phyloP scores from a whole-genome alignment of 1,284 basidiomycete genomes.

The Amylostereum chailletii region DNA sequence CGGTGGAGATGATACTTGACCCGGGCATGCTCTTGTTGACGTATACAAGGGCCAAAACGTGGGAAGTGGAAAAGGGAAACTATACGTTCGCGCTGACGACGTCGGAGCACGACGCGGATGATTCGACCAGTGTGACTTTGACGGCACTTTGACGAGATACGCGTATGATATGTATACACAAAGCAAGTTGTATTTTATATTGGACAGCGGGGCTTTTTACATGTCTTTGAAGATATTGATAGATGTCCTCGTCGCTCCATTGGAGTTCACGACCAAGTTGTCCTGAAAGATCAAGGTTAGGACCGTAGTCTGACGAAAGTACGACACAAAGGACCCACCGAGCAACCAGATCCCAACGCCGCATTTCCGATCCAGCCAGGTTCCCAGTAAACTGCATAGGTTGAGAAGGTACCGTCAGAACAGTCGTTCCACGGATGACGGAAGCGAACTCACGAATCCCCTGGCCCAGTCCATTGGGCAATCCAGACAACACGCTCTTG shows the following conservation, averaged over 20 bases:
- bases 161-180: too few species aligned
- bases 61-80: conserved; percentile 19
- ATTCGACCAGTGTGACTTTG: conserved; percentile 16
- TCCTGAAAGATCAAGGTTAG: conserved; percentile 16
- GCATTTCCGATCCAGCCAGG: conserved; percentile 58
- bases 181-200: not conserved
- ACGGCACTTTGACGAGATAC: not conserved
- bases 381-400: conserved; percentile 44
- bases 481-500: conserved; percentile 31
- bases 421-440: not conserved
- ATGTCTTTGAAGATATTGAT: conserved; percentile 22
- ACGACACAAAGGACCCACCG: conserved; percentile 26
- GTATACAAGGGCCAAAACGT: conserved; percentile 17
- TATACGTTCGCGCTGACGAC: conserved; percentile 20
- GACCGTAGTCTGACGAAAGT: not conserved
- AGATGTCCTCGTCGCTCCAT: conserved; percentile 22
- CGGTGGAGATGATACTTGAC: conserved; percentile 18
- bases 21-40: conserved; percentile 17
- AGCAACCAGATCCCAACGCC: conserved; percentile 42
- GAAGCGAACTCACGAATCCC: conserved; percentile 20
- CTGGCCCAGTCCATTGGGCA: conserved; percentile 38
- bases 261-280: conserved; percentile 23
- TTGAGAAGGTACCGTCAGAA: conserved; percentile 20
- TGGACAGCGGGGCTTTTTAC: not conserved
- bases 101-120: conserved; percentile 16